Base-by-base conservation (phyloP, 1,139 yeast genomes). In the Sugiyamaella sp. region DNA sequence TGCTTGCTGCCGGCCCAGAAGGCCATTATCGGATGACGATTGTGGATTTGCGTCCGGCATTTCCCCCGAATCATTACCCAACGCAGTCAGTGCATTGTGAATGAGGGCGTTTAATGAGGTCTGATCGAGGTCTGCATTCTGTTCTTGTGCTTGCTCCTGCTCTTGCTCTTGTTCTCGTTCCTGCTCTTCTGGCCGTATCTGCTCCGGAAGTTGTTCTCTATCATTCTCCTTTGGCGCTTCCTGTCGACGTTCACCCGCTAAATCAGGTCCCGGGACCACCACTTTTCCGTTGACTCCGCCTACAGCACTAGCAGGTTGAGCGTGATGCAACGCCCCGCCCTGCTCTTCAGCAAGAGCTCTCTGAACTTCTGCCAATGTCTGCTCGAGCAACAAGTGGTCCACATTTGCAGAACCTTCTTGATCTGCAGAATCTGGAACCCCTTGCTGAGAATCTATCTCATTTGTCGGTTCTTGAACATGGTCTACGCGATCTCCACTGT, bases 341-440 rank as follows among this genome's bases (percentile, higher is more conserved):
- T 33, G 32, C 21, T 9, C 14, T 3, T 14, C 50, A 3, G 45
- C 50, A 25, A 46, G 25, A 17, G 50, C 50, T 29, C 25, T 38
- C 17, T 46, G 50, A 14, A 46, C 50, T 37, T 46, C 45, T 16
- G 50, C 50, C 27, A 46, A 19, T 14, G 45, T 46, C 25, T 46
- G 50, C n/a, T 46, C 50, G 17, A 46, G n/a, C n/a, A 46, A 16
- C 19, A 46, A 24, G 10, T 25, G 37, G 12, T 40, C 29, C 4
- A 38, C 21, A 20, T 46, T 38, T 2, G 40, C 19, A 10, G 49
- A 16, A 2, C 9, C 33, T 9, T 45, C 40, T 32, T 25, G 45
- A 4, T 19, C 44, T 12, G 25, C 32, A 9, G 29, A 25, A 5
- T 6, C 29, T 5, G 29, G 29, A 25, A 6, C 29, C 29, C 5